A percentile compares a stretch with the other conserved stretches of the same genome.
These are phyloP conservation scores for Coemansia sp. DNA, from an alignment of 192 early-diverging fungal genomes.

Conservation along the genomic window DNA sequence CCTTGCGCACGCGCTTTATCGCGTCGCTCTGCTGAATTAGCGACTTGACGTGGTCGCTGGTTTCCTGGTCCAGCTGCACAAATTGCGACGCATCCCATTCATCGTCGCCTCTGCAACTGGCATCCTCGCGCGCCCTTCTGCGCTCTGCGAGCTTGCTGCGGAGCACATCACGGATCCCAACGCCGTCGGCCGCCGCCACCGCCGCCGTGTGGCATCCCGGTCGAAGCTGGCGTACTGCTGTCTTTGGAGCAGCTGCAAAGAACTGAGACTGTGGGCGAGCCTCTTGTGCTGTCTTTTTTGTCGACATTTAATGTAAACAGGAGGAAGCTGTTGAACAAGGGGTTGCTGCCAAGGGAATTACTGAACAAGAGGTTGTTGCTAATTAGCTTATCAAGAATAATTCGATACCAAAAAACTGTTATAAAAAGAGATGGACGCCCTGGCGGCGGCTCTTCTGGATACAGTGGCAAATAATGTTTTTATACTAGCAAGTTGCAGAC, in stretches of 20 bases:
- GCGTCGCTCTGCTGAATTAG: conserved; percentile 64
- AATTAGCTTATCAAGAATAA: too few relatives aligned
- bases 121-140: conserved; percentile 26
- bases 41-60: conserved; percentile 55
- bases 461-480: too few relatives aligned
- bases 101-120: conserved; percentile 40
- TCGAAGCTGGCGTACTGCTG: conserved; percentile 8
- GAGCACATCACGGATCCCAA: conserved; percentile 51
- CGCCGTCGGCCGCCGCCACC: conserved; percentile 4
- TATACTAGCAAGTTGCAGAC: too few relatives aligned
- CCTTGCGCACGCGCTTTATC: conserved; percentile 77
- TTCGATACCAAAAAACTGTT: too few relatives aligned
- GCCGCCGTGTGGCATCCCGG: not conserved
- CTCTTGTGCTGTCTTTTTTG: conserved; percentile 33
- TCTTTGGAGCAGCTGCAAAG: conserved; percentile 24
- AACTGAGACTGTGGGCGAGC: conserved; percentile 50
- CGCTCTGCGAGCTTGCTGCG: conserved; percentile 40
- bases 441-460: too few relatives aligned
- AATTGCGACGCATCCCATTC: conserved; percentile 53
- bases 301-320: conserved; percentile 31
- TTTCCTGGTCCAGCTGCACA: conserved; percentile 57
- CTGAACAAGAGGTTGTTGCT: not conserved
- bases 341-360: too few relatives aligned
- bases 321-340: not conserved
- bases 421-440: too few relatives aligned